A percentile compares a stretch with the other conserved stretches of the same genome.
Conservation (phyloP, 140 eudicot genomes). For the Senecio squalidus region DNA sequence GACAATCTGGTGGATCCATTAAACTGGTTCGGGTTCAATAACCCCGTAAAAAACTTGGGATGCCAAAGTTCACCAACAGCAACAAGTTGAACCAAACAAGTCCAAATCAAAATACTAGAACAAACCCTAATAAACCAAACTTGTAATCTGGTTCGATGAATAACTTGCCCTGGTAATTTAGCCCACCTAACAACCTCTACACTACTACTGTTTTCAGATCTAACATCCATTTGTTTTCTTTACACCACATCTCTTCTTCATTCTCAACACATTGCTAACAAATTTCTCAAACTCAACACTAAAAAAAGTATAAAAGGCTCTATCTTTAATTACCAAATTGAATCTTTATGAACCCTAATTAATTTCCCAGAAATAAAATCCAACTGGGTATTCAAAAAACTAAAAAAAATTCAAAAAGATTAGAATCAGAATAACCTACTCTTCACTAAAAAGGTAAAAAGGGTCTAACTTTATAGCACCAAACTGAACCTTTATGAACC, state of each 20-base stretch:
- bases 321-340: slow-evolving; percentile 8
- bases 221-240: slow-evolving; percentile 61
- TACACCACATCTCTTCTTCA: slow-evolving; percentile 61
- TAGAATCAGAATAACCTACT: not conserved
- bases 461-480: too few species aligned
- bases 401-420: slow-evolving; percentile 14
- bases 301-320: not conserved
- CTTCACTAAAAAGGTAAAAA: too few species aligned
- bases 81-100: slow-evolving; percentile 87
- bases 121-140: slow-evolving; percentile 93
- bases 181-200: slow-evolving; percentile 34
- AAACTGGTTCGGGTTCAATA: slow-evolving; percentile 27
- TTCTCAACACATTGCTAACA: slow-evolving; percentile 23
- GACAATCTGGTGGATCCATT: slow-evolving; percentile 32
- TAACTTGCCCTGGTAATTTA: slow-evolving; percentile 47
- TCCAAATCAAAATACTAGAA: slow-evolving; percentile 93
- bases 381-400: slow-evolving; percentile 15
- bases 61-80: slow-evolving; percentile 83
- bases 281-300: not conserved
- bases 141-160: slow-evolving; percentile 58
- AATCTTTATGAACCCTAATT: slow-evolving; percentile 14
- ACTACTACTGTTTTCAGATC: slow-evolving; percentile 58
- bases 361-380: not conserved
- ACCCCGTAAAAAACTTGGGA: slow-evolving; percentile 50
- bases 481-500: too few species aligned